Base-by-base conservation (phyloP, 306 rosid species). In the Vigna unguiculata region DNA sequence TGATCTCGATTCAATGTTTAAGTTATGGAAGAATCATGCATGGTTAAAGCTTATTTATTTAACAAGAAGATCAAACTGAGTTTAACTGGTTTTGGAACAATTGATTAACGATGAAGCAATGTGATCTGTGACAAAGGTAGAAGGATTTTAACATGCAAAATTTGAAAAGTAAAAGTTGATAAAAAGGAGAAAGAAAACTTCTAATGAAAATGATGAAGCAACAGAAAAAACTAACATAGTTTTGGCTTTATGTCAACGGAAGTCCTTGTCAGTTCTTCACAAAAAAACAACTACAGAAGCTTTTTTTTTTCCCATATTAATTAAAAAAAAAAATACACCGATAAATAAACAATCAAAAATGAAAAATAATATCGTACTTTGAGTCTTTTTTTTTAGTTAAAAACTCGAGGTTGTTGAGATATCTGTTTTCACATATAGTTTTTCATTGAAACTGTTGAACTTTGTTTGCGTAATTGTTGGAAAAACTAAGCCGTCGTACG, bases 141-240 rank as follows among this genome's bases (percentile, higher is more conserved):
- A 40, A 38, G n/a, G n/a, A 4, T 16, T n/a, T 30, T 7, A 15
- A 63, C 69, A 63, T 34, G 30, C 14, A 64, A 63, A 64, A n/a
- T 34, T 9, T 19, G 28, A 38, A 62, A 63, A 63, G 69, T 34
- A 63, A 63, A 63, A 38, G 10, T 17, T 36, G 6, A 36, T 38
- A 38, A 1, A 9, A 62, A 17, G 28, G 16, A 34, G 25, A 63
- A 6, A 12, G 13, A 64, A 64, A 63, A 17, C 0, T 34, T 19
- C 17, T 1, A 19, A 64, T 19, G 52, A 65, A 41, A 65, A 41
- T 65, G 71, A 41, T 41, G 71, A 40, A 65, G 6, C 25, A 65
- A 65, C 71, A 20, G 71, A 65, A 65, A 65, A 41, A 65, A 65
- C 71, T 65, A 65, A 65, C 71, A 41, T 12, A 19, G 48, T 63